These are phyloP conservation scores for Osmanthus fragrans DNA, from an alignment of 257 asterid species.

Conservation along the genomic window DNA sequence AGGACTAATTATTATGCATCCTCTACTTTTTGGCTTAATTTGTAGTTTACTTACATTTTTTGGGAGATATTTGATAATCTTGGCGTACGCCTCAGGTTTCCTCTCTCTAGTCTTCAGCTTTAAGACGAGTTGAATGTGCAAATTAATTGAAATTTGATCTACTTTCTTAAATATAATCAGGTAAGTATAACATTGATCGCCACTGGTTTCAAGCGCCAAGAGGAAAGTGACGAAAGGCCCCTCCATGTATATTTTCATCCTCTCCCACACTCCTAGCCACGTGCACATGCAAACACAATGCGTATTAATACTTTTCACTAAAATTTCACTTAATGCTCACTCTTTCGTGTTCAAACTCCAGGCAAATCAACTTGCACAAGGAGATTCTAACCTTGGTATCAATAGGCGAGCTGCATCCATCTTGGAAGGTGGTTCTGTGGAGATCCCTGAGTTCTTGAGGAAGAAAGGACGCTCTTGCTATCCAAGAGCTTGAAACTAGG, in stretches of 20 bases:
- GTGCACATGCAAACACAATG: background rate
- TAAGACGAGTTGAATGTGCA: background rate
- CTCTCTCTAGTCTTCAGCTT: background rate
- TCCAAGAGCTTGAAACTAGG: conserved; percentile 68
- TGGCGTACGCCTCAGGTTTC: background rate
- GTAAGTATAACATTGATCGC: conserved; percentile 89
- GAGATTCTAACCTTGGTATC: conserved; percentile 55
- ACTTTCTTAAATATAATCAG: conserved; percentile 39
- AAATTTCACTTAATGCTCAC: background rate
- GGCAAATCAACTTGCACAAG: conserved; percentile 66
- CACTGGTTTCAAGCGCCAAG: conserved; percentile 92
- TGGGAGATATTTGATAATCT: background rate
- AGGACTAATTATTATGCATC: background rate
- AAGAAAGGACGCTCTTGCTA: conserved; percentile 83
- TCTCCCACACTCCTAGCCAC: background rate
- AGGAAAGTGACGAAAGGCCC: conserved; percentile 72
- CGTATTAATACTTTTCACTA: background rate
- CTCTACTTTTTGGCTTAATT: background rate
- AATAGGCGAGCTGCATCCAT: conserved; percentile 70
- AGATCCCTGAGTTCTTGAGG: conserved; percentile 85
- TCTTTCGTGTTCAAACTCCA: conserved; percentile 28
- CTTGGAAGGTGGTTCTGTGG: conserved; percentile 69
- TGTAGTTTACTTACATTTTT: background rate
- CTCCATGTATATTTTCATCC: conserved; percentile 53
- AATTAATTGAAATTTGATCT: conserved; percentile 6